Conservation (phyloP, 148 eudicot genomes). For the Chenopodium quinoa region DNA sequence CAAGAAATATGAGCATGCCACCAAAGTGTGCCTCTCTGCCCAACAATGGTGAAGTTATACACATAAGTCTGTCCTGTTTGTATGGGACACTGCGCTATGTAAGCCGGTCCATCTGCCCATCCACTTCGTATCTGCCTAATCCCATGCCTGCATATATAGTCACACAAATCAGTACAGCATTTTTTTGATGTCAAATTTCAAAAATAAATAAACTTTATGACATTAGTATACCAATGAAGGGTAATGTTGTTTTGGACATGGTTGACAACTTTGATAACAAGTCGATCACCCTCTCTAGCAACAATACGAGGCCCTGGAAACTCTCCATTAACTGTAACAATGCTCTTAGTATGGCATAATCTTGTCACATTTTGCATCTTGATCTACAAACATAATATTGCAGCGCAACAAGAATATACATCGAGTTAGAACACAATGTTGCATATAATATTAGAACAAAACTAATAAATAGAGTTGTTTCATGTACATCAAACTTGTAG, state of each 20-base stretch:
- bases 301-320: conserved; percentile 49
- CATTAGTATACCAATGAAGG: conserved; percentile 41
- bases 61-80: conserved; percentile 52
- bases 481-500: conserved; percentile 46
- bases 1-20: conserved; percentile 63
- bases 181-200: not conserved
- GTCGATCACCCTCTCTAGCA: conserved; percentile 46
- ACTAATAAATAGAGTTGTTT: not conserved
- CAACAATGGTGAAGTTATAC: conserved; percentile 50
- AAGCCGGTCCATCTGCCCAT: conserved; percentile 68
- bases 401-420: not conserved
- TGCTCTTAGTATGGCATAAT: conserved; percentile 44
- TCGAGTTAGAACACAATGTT: not conserved
- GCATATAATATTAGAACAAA: not conserved
- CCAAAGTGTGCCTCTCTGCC: conserved; percentile 58
- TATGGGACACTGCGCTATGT: conserved; percentile 52
- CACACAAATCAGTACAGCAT: not conserved
- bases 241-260: conserved; percentile 41
- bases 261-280: conserved; percentile 38
- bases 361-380: conserved; percentile 41
- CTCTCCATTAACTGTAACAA: conserved; percentile 46
- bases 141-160: conserved; percentile 44
- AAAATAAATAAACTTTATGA: not conserved
- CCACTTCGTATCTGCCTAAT: conserved; percentile 49
- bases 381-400: conserved; percentile 22